A percentile compares a stretch with the other conserved stretches of the same genome.
These are phyloP conservation scores for Microbotryum silenes-acaulis DNA, from an alignment of 1,284 basidiomycete species.

Conservation along the genomic window DNA sequence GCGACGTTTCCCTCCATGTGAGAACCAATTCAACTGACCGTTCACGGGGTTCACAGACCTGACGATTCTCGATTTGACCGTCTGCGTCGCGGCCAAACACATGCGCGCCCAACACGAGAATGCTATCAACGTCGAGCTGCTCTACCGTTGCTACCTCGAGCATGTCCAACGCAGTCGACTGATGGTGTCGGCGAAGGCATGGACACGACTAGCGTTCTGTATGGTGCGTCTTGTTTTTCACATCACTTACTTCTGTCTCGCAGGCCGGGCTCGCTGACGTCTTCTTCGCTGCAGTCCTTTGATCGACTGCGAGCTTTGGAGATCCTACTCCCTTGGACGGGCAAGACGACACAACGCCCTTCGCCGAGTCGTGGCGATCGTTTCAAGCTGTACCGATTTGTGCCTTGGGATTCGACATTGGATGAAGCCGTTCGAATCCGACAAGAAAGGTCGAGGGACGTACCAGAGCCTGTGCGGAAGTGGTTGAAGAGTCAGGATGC, in stretches of 20 bases:
- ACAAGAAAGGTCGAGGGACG: conserved; percentile 22
- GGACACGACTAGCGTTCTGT: conserved; percentile 15
- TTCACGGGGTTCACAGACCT: conserved; percentile 15
- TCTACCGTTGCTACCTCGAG: conserved; percentile 28
- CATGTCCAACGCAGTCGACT: conserved; percentile 19
- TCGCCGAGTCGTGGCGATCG: conserved; percentile 15
- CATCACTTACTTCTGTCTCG: neutral
- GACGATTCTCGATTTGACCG: conserved; percentile 32
- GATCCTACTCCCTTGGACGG: conserved; percentile 25
- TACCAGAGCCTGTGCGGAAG: conserved; percentile 24
- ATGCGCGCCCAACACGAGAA: conserved; percentile 25
- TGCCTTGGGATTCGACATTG: conserved; percentile 30
- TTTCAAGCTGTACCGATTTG: conserved; percentile 30
- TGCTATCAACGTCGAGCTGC: conserved; percentile 34
- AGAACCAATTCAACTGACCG: too few relatives aligned
- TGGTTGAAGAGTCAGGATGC: conserved; percentile 33
- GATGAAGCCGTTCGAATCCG: conserved; percentile 21
- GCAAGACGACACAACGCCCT: conserved; percentile 7
- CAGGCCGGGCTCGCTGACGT: neutral
- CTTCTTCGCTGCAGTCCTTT: conserved; percentile 24
- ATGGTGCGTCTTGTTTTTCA: conserved; percentile 12
- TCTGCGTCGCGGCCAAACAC: conserved; percentile 32
- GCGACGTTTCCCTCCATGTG: neutral
- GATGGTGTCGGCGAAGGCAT: conserved; percentile 10
- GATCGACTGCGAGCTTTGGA: conserved; percentile 29